Evolutionary conservation across 2,329 filamentous ascomycete species (phyloP).

Genomic region (Pseudogymnoascus sp.): DNA sequence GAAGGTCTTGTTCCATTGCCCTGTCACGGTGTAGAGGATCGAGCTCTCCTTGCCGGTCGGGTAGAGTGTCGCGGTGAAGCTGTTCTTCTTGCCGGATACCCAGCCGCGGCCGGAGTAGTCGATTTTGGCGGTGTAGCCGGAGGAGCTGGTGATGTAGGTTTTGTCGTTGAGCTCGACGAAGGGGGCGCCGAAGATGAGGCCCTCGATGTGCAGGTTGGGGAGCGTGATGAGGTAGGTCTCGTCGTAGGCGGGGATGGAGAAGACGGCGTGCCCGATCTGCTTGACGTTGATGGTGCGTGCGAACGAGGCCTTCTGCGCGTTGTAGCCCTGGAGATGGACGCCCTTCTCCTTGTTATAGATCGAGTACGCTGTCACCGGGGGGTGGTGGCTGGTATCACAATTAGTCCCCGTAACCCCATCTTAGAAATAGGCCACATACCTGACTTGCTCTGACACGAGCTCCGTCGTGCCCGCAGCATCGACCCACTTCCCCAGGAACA

Average conservation of each 20-base stretch:
- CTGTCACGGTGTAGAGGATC: conserved; percentile 70
- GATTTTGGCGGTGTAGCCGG: conserved; percentile 80
- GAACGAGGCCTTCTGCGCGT: conserved; percentile 93
- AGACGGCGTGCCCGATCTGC: conserved; percentile 81
- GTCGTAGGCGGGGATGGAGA: conserved; percentile 55
- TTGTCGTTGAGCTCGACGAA: conserved; percentile 85
- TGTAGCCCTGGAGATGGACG: conserved; percentile 76
- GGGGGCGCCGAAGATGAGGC: conserved; percentile 74
- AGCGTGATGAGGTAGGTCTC: conserved; percentile 80
- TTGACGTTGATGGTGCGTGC: conserved; percentile 90
- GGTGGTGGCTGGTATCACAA: conserved; percentile 59
- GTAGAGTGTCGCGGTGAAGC: conserved; percentile 68
- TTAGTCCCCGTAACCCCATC: not conserved
- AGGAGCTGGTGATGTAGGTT: conserved; percentile 78
- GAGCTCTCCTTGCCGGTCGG: conserved; percentile 63
- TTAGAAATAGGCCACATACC: conserved; percentile 34
- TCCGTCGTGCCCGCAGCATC: conserved; percentile 74
- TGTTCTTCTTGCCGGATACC: conserved; percentile 94
- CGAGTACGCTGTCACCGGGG: conserved; percentile 87
- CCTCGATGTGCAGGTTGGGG: conserved; percentile 86
- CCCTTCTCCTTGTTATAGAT: conserved; percentile 82
- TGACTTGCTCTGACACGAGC: conserved; percentile 90
- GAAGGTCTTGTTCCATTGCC: conserved; percentile 84
- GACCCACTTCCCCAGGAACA: conserved; percentile 87
- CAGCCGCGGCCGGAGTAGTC: conserved; percentile 92